These are phyloP conservation scores for Sporothrix mexicana DNA, from an alignment of 2,329 filamentous ascomycete species.

Conservation along the genomic window DNA sequence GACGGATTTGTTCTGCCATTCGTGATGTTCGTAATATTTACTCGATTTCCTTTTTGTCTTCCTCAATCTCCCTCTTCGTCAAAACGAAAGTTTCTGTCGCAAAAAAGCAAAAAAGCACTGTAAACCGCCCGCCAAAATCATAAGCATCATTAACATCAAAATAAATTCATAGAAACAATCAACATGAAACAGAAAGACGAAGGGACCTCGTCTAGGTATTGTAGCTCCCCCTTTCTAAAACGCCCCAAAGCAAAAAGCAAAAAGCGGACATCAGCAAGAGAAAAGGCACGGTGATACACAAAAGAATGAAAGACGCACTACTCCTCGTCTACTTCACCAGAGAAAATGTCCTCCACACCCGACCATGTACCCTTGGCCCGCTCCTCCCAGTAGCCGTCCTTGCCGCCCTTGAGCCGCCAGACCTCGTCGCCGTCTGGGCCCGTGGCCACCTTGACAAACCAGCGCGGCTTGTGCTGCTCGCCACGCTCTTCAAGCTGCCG, in stretches of 20 bases:
- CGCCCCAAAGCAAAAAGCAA: not conserved
- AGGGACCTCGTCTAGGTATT: constrained; percentile 8
- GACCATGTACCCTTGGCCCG: constrained; percentile 71
- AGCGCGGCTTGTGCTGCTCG: constrained; percentile 74
- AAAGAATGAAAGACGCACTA: not conserved
- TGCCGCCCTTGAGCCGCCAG: constrained; percentile 78
- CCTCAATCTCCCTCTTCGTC: no score
- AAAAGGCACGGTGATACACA: not conserved
- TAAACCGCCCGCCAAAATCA: no score
- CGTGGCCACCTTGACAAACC: constrained; percentile 78
- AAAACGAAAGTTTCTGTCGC: no score
- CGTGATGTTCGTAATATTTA: no score
- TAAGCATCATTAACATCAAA: no score
- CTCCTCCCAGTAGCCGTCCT: constrained; percentile 94
- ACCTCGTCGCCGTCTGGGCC: constrained; percentile 67
- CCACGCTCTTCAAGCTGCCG: constrained; percentile 76
- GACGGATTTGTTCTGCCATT: no score
- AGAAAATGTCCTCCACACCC: constrained; percentile 60
- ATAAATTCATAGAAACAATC: not conserved
- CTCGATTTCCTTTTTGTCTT: no score
- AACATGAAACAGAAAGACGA: constrained; percentile 5
- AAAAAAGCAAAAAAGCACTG: no score
- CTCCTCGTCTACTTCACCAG: constrained; percentile 14
- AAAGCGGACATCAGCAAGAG: no score
- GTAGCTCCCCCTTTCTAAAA: constrained; percentile 16